Evolutionary conservation across 352 stramenopile species (phyloP).

Genomic region (Poterioochromonas sp.): DNA sequence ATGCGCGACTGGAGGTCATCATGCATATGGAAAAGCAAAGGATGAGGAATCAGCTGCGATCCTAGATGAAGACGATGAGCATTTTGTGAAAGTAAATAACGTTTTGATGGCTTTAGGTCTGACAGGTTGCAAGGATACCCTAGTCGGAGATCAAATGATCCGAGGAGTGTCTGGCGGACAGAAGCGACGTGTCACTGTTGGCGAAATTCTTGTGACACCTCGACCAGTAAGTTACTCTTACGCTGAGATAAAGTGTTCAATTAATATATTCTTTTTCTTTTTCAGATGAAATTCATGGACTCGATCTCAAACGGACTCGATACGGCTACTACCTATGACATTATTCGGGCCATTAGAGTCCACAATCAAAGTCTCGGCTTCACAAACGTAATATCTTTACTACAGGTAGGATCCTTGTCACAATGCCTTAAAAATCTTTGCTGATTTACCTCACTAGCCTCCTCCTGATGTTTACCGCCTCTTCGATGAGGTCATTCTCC

Average conservation of each 20-base stretch:
- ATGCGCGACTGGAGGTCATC: slow-evolving; percentile 53
- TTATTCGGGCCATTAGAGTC: not conserved
- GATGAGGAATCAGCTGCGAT: slow-evolving; percentile 12
- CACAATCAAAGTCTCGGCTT: slow-evolving; percentile 49
- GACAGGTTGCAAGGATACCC: slow-evolving; percentile 73
- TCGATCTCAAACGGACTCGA: slow-evolving; percentile 84
- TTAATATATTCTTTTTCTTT: slow-evolving; percentile 72
- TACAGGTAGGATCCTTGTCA: slow-evolving; percentile 40
- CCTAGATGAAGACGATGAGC: slow-evolving; percentile 30
- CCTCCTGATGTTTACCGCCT: slow-evolving; percentile 79
- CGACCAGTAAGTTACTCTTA: slow-evolving; percentile 50
- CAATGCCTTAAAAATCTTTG: not conserved
- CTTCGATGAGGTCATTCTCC: slow-evolving; percentile 89
- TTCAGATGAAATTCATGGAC: slow-evolving; percentile 69
- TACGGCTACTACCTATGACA: not conserved
- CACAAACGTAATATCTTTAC: slow-evolving; percentile 62
- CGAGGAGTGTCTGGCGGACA: slow-evolving; percentile 78
- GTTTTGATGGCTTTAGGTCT: slow-evolving; percentile 71
- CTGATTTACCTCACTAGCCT: slow-evolving; percentile 52
- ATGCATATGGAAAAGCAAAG: slow-evolving; percentile 2
- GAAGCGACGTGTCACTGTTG: slow-evolving; percentile 68
- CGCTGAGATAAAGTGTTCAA: no score
- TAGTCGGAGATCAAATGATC: slow-evolving; percentile 73
- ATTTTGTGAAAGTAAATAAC: slow-evolving; percentile 54
- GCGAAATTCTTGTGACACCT: slow-evolving; percentile 59